These are phyloP conservation scores for Solanum bulbocastanum DNA, from an alignment of 257 asterid species.

Conservation along the genomic window DNA sequence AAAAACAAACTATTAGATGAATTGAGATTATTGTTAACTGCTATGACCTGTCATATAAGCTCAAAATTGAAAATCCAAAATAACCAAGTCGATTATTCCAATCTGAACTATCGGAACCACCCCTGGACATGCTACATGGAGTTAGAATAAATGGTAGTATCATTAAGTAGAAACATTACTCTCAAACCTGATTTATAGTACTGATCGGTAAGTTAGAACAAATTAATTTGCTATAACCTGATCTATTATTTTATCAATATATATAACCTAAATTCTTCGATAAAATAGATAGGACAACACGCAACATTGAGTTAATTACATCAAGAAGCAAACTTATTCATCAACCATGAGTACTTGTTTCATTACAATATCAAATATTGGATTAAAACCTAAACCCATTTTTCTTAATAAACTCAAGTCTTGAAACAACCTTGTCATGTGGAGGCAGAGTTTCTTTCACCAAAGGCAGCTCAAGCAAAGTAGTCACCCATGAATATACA, in stretches of 20 bases:
- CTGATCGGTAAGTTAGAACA: not conserved
- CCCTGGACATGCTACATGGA: not conserved
- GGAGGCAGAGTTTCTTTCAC: conserved; percentile 7
- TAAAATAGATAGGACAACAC: not conserved
- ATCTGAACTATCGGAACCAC: not conserved
- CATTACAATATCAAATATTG: not conserved
- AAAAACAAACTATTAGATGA: not conserved
- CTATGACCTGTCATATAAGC: not conserved
- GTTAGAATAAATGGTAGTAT: not conserved
- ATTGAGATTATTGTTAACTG: not conserved
- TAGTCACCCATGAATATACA: conserved; percentile 21
- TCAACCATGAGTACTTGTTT: not conserved
- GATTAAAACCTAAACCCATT: not conserved
- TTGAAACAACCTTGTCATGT: conserved; percentile 13
- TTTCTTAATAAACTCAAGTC: conserved; percentile 1
- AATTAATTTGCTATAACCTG: not conserved
- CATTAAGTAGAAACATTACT: not conserved
- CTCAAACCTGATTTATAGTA: not conserved
- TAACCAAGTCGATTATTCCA: not conserved
- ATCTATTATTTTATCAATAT: not conserved
- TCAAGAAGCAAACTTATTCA: not conserved
- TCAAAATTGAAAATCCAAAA: not conserved
- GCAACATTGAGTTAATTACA: not conserved
- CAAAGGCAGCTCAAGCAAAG: conserved; percentile 12
- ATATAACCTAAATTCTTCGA: not conserved